Conservation (phyloP, 805 yeast species). For the Tetrapisispora phaffii region DNA sequence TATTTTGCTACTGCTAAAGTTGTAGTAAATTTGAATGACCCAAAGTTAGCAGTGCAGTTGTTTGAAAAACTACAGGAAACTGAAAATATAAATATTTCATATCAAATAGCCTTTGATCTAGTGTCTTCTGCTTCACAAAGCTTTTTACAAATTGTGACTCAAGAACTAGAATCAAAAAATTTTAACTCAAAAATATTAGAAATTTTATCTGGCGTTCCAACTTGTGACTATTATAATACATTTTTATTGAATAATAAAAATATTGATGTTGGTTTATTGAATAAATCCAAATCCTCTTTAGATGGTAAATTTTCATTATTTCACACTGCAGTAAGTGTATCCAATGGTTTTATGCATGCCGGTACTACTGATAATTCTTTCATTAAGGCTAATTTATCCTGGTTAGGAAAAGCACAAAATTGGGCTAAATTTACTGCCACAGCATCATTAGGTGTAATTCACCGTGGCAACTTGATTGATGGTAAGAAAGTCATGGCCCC, state of each 20-base stretch:
- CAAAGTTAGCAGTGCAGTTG: constrained; percentile 54
- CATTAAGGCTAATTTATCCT: constrained; percentile 80
- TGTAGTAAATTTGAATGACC: constrained; percentile 78
- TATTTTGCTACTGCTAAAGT: constrained; percentile 78
- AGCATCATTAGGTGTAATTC: constrained; percentile 95
- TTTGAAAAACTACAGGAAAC: constrained; percentile 44
- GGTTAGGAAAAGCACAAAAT: constrained; percentile 95
- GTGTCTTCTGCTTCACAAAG: constrained; percentile 89
- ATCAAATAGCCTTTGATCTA: constrained; percentile 91
- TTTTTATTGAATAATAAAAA: constrained; percentile 79
- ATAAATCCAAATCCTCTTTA: constrained; percentile 66
- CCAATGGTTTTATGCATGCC: constrained; percentile 89
- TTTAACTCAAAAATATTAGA: constrained; percentile 42
- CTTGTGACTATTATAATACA: constrained; percentile 85
- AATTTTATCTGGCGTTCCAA: constrained; percentile 83
- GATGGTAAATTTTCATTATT: constrained; percentile 91
- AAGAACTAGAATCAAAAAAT: constrained; percentile 29
- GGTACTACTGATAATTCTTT: constrained; percentile 95
- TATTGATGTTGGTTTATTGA: constrained; percentile 73
- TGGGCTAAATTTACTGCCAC: constrained; percentile 98
- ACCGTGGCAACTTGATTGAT: constrained; percentile 85
- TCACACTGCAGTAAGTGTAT: constrained; percentile 92
- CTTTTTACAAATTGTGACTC: constrained; percentile 50
- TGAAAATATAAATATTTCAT: constrained; percentile 53
- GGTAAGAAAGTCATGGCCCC: constrained; percentile 83